Base-by-base conservation (phyloP, 2,329 filamentous ascomycete species). In the Xylariaceae sp. region DNA sequence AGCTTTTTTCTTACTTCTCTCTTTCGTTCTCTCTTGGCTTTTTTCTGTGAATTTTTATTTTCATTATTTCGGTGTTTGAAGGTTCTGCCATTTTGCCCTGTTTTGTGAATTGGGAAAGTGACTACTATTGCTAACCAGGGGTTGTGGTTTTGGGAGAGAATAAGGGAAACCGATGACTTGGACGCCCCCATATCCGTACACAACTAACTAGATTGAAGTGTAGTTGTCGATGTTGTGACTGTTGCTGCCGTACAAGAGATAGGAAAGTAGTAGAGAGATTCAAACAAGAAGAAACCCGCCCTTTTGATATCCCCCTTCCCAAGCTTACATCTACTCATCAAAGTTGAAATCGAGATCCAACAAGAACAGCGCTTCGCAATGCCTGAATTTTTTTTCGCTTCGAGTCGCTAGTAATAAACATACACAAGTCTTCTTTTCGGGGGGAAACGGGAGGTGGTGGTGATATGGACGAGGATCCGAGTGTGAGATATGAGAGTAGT, bases 351-450 rank as follows among this genome's bases (percentile, higher is more conserved):
- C 37, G 2, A 13, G 37, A 10, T 41, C 11, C 9, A 41, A 41
- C 37, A 41, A 41, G 23, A 59, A 50, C 45, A 37, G 57, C 55
- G 59, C 57, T 62, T 55, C 56, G 59, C 9, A 9, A 41, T 13
- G 37, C 37, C 9, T 41, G 37, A 41, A 3, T 18, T 1, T 41
- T 41, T 9, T 41, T 5, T 30, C n/a, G 23, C 23, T 30, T 59
- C 51, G 51, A 30, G 39, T 55, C 56, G 61, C 61, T 61, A 57
- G 37, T 62, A 61, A 62, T 57, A 64, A 57, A 58, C 54, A 64
- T 41, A 41, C 37, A 41, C 23, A 58, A 56, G 50, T 60, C 53
- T 61, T 53, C 11, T 41, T 41, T 41, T 41, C 4, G 5, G 4
- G 23, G 23, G 37, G 11, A 41, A 41, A 41, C 4, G 37, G 37